Percentiles rank a stretch among this genome's conserved stretches.
Conservation (phyloP, 2,329 filamentous ascomycete species). For the Neonectria hederae region DNA sequence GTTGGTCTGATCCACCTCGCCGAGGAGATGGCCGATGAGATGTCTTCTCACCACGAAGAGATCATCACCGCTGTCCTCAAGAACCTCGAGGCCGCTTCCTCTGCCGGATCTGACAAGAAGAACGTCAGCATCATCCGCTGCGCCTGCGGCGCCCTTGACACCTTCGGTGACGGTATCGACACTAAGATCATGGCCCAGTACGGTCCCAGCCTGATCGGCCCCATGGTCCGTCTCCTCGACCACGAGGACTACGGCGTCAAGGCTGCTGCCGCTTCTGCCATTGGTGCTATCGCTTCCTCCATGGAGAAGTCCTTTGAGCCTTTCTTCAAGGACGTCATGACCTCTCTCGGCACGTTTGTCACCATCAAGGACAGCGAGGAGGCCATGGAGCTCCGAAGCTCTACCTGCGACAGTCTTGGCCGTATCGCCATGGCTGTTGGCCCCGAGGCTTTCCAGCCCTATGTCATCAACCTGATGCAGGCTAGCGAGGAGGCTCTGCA, state of each 20-base stretch:
- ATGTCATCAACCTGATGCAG: constrained; percentile 88
- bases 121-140: constrained; percentile 88
- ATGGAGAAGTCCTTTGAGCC: constrained; percentile 85
- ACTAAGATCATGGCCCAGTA: constrained; percentile 79
- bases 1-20: constrained; percentile 89
- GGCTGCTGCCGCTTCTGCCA: constrained; percentile 85
- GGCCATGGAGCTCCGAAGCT: constrained; percentile 87
- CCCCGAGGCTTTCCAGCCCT: constrained; percentile 85
- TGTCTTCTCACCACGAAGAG: constrained; percentile 83
- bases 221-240: constrained; percentile 83
- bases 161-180: constrained; percentile 89
- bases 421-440: constrained; percentile 93
- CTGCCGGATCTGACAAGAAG: constrained; percentile 74
- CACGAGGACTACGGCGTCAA: constrained; percentile 91
- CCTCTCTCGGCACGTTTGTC: constrained; percentile 84
- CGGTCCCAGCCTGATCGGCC: constrained; percentile 81
- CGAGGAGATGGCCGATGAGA: constrained; percentile 91
- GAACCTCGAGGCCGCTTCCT: constrained; percentile 85
- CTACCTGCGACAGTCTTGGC: constrained; percentile 91
- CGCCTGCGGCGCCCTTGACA: constrained; percentile 89
- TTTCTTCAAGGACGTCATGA: constrained; percentile 93
- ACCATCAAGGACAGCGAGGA: constrained; percentile 89
- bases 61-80: constrained; percentile 86
- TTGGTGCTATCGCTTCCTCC: constrained; percentile 89
- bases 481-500: constrained; percentile 90